A percentile compares a stretch with the other conserved stretches of the same genome.
phyloP scores from a whole-genome alignment of 768 basidiomycete genomes.

The Phylloporus sp. region DNA sequence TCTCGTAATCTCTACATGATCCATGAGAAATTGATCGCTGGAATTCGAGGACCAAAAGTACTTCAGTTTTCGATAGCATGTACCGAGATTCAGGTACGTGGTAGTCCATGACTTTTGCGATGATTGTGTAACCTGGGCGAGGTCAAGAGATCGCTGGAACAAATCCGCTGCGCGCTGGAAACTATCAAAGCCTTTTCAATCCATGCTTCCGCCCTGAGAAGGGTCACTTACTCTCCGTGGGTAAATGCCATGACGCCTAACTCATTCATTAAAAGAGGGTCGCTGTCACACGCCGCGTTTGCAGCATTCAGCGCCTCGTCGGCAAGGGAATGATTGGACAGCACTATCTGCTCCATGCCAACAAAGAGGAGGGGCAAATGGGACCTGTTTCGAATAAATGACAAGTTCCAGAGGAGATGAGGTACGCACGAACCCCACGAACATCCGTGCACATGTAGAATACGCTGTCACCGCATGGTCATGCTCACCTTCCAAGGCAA shows the following conservation, averaged over 20 bases:
- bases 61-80: conserved; percentile 79
- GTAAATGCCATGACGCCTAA: conserved; percentile 90
- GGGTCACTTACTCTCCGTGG: conserved; percentile 62
- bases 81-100: conserved; percentile 91
- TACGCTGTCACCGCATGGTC: conserved; percentile 98
- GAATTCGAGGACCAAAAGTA: conserved; percentile 31
- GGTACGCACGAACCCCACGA: conserved; percentile 70
- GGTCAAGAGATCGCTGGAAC: conserved; percentile 72
- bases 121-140: conserved; percentile 80
- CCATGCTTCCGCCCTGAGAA: not conserved
- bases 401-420: not conserved
- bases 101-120: conserved; percentile 82
- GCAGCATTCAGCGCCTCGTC: conserved; percentile 87
- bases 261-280: conserved; percentile 90
- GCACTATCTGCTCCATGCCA: conserved; percentile 95
- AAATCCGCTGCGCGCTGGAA: conserved; percentile 64
- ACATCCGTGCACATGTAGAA: conserved; percentile 92
- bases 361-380: conserved; percentile 94
- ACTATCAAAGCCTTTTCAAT: conserved; percentile 42
- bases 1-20: conserved; percentile 43
- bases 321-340: conserved; percentile 76
- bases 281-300: conserved; percentile 72
- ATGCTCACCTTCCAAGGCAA: conserved; percentile 95
- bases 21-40: conserved; percentile 3
- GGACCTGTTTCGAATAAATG: conserved; percentile 54